A percentile compares a stretch with the other conserved stretches of the same genome.
These are phyloP conservation scores for Gastrolobium villosum DNA, from an alignment of 306 rosid genomes.

Conservation along the genomic window DNA sequence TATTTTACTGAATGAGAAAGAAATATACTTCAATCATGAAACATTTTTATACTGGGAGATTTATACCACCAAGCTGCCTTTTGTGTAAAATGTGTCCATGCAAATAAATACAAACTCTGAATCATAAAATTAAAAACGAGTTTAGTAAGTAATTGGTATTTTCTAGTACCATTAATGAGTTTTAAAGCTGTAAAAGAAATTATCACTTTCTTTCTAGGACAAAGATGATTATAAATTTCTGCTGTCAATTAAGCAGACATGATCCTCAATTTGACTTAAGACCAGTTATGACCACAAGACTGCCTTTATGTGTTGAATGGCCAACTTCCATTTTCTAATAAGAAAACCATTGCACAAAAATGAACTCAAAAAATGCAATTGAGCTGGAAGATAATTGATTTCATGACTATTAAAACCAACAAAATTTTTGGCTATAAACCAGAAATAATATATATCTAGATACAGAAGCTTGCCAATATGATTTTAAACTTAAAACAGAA, in stretches of 20 bases:
- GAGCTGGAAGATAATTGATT: not conserved
- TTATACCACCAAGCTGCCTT: too few species aligned
- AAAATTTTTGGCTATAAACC: not conserved
- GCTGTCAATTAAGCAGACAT: too few species aligned
- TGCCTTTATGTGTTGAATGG: not conserved
- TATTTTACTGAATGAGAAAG: constrained; percentile 36
- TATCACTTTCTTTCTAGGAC: too few species aligned
- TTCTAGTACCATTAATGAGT: too few species aligned
- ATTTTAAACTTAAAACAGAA: constrained; percentile 36
- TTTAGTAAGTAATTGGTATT: not conserved
- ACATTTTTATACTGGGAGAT: too few species aligned
- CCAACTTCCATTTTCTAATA: not conserved
- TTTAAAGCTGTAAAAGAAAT: too few species aligned
- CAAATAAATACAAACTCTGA: constrained; percentile 7
- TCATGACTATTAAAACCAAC: not conserved
- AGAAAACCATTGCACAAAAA: not conserved
- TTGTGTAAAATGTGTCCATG: constrained; percentile 29
- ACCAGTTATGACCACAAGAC: too few species aligned
- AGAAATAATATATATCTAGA: constrained; percentile 23
- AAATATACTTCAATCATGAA: constrained; percentile 4
- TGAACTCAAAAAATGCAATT: not conserved
- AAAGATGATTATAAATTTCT: too few species aligned
- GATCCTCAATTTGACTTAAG: too few species aligned
- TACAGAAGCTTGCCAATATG: constrained; percentile 19
- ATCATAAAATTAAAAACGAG: not conserved